Evolutionary conservation across 176 grass and related monocot species (phyloP).

Genomic region (Musa troglodytarum): DNA sequence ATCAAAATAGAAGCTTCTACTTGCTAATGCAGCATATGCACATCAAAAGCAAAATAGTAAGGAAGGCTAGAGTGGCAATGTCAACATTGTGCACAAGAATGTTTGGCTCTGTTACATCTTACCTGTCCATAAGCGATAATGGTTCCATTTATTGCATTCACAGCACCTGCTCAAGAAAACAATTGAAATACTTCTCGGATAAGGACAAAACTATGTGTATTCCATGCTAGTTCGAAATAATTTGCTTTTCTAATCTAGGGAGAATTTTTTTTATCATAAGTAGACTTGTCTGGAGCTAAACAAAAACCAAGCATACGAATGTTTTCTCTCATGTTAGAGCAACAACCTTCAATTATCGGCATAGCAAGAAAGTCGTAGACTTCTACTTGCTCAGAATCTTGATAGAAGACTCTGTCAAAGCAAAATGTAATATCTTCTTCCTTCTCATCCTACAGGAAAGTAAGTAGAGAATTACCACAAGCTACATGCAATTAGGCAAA

Average conservation of each 20-base stretch:
- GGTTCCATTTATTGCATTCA: conserved; percentile 59
- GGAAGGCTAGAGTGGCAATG: background rate
- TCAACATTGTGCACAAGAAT: background rate
- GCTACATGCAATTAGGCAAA: background rate
- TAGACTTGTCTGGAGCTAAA: background rate
- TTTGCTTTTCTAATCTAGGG: background rate
- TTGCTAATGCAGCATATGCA: background rate
- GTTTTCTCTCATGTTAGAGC: background rate
- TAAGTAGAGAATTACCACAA: background rate
- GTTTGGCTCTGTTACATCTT: background rate
- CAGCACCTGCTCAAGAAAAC: conserved; percentile 36
- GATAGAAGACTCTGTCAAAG: conserved; percentile 78
- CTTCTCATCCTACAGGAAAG: conserved; percentile 51
- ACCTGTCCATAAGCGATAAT: conserved; percentile 86
- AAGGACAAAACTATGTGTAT: background rate
- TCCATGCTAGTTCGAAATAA: background rate
- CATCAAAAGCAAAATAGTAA: background rate
- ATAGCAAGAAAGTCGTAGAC: conserved; percentile 59
- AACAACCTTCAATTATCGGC: conserved; percentile 60
- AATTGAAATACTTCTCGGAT: background rate
- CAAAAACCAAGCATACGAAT: background rate
- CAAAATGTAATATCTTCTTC: conserved; percentile 63
- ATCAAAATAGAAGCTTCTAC: background rate
- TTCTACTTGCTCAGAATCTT: conserved; percentile 50
- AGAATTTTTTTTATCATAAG: background rate